A percentile compares a stretch with the other conserved stretches of the same genome.
Conservation (phyloP, 495 filamentous ascomycete genomes). For the Aspergillus kassunensis region DNA sequence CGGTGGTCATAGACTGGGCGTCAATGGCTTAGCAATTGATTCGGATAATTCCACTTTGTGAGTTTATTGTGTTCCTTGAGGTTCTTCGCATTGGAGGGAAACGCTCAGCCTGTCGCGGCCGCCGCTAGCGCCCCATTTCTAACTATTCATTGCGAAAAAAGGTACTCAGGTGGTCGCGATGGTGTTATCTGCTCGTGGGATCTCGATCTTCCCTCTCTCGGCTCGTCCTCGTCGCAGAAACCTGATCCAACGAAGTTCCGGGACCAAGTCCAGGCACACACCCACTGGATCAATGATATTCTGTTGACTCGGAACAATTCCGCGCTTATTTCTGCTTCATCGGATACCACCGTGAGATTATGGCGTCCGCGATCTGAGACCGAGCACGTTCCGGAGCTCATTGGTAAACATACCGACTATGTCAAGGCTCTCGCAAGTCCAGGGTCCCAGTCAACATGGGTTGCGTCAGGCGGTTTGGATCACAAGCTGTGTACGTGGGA, state of each 20-base stretch:
- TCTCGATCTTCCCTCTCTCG: constrained; percentile 52
- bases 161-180: constrained; percentile 94
- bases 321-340: constrained; percentile 88
- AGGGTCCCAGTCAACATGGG: constrained; percentile 68
- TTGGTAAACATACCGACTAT: constrained; percentile 93
- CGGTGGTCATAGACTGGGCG: constrained; percentile 86
- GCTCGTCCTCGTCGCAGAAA: constrained; percentile 25
- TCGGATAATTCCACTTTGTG: constrained; percentile 81
- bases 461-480: constrained; percentile 94
- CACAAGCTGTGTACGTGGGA: constrained; percentile 92
- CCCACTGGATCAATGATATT: constrained; percentile 98
- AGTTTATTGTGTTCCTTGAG: constrained; percentile 27
- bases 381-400: constrained; percentile 64
- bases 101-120: constrained; percentile 1
- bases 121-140: constrained; percentile 19
- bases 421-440: constrained; percentile 91
- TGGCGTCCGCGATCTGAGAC: constrained; percentile 84
- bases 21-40: constrained; percentile 90
- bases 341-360: constrained; percentile 89
- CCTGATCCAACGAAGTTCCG: constrained; percentile 62
- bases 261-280: constrained; percentile 92
- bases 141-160: constrained; percentile 34
- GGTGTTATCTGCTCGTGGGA: constrained; percentile 96
- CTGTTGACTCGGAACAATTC: constrained; percentile 77
- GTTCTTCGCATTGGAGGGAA: not conserved